Conservation (phyloP, 371 early-diverging fungal genomes). For the Syncephalastrum sp. region DNA sequence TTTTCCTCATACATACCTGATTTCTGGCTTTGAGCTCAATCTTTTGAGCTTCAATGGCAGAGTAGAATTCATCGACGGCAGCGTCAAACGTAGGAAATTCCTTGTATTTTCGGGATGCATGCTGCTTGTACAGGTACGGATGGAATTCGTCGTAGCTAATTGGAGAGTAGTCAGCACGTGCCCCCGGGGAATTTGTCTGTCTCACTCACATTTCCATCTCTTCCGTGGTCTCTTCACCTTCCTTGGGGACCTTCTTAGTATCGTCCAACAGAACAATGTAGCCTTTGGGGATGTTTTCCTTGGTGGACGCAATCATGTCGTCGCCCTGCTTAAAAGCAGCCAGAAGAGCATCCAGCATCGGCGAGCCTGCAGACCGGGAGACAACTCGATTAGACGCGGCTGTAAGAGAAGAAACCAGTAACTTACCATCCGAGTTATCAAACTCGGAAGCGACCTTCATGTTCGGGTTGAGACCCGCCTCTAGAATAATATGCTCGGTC, state of each 20-base stretch:
- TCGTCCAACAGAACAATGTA: conserved; percentile 61
- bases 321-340: conserved; percentile 56
- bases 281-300: conserved; percentile 46
- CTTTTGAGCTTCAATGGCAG: conserved; percentile 87
- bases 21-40: conserved; percentile 65
- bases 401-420: background rate
- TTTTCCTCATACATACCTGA: conserved; percentile 30
- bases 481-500: conserved; percentile 80
- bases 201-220: conserved; percentile 52
- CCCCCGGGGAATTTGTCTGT: background rate
- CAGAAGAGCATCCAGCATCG: conserved; percentile 28
- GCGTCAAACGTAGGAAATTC: conserved; percentile 77
- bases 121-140: conserved; percentile 81
- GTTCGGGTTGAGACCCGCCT: conserved; percentile 70
- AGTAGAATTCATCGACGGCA: conserved; percentile 92
- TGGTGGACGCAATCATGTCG: conserved; percentile 53
- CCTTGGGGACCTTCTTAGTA: conserved; percentile 26
- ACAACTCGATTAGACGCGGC: no score
- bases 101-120: conserved; percentile 43
- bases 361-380: conserved; percentile 14
- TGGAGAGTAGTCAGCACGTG: background rate
- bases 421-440: conserved; percentile 51
- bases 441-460: conserved; percentile 55
- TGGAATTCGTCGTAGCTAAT: conserved; percentile 85
- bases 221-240: conserved; percentile 38